Base-by-base conservation (phyloP, 352 stramenopile genomes). In the Globisporangium barbulae region DNA sequence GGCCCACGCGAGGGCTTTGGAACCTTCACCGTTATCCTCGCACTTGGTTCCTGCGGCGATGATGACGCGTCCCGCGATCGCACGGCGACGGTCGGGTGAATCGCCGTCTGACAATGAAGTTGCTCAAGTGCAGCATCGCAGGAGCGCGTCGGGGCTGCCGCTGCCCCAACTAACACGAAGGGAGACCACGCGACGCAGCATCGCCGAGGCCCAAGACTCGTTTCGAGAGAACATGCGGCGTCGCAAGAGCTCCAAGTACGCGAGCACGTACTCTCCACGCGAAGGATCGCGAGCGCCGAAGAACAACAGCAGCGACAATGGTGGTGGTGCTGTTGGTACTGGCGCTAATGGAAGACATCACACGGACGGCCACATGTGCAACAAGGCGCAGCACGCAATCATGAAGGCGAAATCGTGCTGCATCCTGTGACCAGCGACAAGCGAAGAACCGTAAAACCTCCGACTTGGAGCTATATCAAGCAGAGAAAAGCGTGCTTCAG, bases 211-310 rank as follows among this genome's bases (percentile, higher is more conserved):
- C 0, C 44, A 63, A 45, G 58, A 63, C 22, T 57, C 58, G 13
- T 63, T 63, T 33, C 58, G 58, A 31, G 58, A 54, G n/a, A 45
- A 56, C 35, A 35, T 30, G 28, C 58, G 58, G 4, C 44, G 31
- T 15, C 33, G 9, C 13, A 54, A 55, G 21, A 49, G 33, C 31
- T 63, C 45, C 19, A 37, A 56, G 21, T 25, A 39, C 8, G 8
- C 5, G 53, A 53, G 19, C 44, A 25, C 49, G 8, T 45, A 59
- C 60, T 47, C 39, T 3, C 50, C 48, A 6, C 49, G 39, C 19
- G 41, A 59, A 19, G 48, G 30, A 48, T 63, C 42, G 5, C 12
- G 31, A 10, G 33, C 30, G 8, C 17, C 17, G 7, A 17, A 44
- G 55, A 7, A 41, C 37, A 44, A 44, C 15, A 13, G 3, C 37